A percentile compares a stretch with the other conserved stretches of the same genome.
phyloP scores from a whole-genome alignment of 192 early-diverging fungal species.

The Backusella luteola region DNA sequence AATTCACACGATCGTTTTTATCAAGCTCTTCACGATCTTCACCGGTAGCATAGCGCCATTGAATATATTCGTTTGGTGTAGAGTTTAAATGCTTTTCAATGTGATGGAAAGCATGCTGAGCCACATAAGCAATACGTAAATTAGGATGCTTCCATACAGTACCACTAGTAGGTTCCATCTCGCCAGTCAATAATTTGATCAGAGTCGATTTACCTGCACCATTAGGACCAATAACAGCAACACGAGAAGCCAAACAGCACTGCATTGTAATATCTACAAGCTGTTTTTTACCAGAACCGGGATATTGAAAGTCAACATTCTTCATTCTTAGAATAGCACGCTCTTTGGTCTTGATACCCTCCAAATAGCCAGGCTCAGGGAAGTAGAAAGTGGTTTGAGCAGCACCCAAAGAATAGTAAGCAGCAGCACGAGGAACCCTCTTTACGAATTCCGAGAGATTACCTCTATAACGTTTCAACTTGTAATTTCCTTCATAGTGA shows the following conservation, averaged over 20 bases:
- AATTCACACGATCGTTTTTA: conserved; percentile 68
- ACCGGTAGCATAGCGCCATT: conserved; percentile 80
- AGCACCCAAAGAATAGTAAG: conserved; percentile 74
- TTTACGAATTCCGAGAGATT: conserved; percentile 81
- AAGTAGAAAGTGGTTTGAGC: conserved; percentile 63
- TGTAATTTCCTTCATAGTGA: conserved; percentile 72
- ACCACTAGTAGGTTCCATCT: conserved; percentile 67
- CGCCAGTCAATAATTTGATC: conserved; percentile 76
- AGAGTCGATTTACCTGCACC: conserved; percentile 73
- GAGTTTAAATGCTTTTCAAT: conserved; percentile 79
- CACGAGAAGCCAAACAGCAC: conserved; percentile 68
- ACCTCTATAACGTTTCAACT: conserved; percentile 75
- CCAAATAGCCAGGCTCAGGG: conserved; percentile 72
- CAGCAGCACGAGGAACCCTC: conserved; percentile 66
- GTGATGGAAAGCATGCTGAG: conserved; percentile 88
- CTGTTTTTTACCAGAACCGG: conserved; percentile 56
- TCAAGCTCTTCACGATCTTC: conserved; percentile 74
- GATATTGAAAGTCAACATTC: conserved; percentile 69
- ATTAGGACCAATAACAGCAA: conserved; percentile 78
- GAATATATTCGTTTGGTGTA: conserved; percentile 85
- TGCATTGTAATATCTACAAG: conserved; percentile 60
- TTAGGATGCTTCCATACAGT: conserved; percentile 83
- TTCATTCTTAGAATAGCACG: conserved; percentile 78
- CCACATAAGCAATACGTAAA: conserved; percentile 83
- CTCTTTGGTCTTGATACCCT: conserved; percentile 72